phyloP scores from a whole-genome alignment of 306 rosid species.

The Quillaja saponaria region DNA sequence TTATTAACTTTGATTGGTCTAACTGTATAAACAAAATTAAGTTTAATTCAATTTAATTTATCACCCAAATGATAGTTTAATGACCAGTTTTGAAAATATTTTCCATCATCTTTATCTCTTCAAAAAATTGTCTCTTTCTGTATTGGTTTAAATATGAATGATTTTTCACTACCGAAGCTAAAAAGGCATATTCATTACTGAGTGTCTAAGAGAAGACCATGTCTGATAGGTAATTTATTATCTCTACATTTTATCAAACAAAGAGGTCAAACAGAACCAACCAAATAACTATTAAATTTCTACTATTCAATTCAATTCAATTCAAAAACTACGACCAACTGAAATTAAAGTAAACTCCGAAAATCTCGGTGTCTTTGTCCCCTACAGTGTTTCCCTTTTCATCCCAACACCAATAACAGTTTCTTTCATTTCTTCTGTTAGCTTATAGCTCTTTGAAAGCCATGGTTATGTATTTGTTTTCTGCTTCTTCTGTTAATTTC shows the following conservation, averaged over 20 bases:
- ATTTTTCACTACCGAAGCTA: too few relatives aligned
- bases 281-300: not conserved
- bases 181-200: too few relatives aligned
- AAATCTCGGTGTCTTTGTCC: slow-evolving; percentile 1
- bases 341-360: not conserved
- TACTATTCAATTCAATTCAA: not conserved
- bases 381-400: not conserved
- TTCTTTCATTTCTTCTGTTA: not conserved
- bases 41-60: too few relatives aligned
- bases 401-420: slow-evolving; percentile 11
- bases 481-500: not conserved
- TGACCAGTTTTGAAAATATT: too few relatives aligned
- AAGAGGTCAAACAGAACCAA: not conserved
- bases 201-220: not conserved
- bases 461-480: not conserved
- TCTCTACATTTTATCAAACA: not conserved
- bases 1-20: too few relatives aligned
- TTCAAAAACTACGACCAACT: not conserved
- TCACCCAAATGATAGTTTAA: too few relatives aligned
- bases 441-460: slow-evolving; percentile 28
- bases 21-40: too few relatives aligned
- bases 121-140: too few relatives aligned
- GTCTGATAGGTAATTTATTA: not conserved
- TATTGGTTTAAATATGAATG: too few relatives aligned
- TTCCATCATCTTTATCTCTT: too few relatives aligned